These are phyloP conservation scores for Pseudogymnoascus sp. DNA, from an alignment of 2,329 filamentous ascomycete species.

Conservation along the genomic window DNA sequence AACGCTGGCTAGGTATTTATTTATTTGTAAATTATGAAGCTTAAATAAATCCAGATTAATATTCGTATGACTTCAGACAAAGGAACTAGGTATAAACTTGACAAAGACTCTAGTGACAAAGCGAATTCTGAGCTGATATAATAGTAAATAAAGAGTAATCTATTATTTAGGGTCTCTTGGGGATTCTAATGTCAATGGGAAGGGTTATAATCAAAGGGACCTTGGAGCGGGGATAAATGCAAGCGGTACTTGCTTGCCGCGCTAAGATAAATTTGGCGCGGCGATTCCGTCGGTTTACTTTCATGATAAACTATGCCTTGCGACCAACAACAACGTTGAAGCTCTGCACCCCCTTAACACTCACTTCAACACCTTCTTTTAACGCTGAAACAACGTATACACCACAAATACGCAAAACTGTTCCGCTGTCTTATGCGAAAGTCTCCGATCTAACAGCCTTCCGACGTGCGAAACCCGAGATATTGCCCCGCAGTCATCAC, in stretches of 20 bases:
- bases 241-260: conserved; percentile 7
- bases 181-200: background rate
- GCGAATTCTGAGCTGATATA: background rate
- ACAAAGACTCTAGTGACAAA: background rate
- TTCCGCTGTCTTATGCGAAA: conserved; percentile 2
- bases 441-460: conserved; percentile 6
- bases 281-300: conserved; percentile 7
- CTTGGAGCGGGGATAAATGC: conserved; percentile 1
- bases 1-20: background rate
- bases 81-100: background rate
- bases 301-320: conserved; percentile 8
- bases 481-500: conserved; percentile 11
- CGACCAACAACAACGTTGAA: conserved; percentile 8
- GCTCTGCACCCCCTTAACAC: background rate
- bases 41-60: background rate
- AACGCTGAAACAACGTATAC: background rate
- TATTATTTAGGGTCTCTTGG: background rate
- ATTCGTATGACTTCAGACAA: background rate
- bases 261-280: conserved; percentile 8
- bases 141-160: background rate
- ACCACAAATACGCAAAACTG: background rate
- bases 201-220: background rate
- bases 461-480: background rate
- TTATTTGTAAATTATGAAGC: background rate
- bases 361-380: background rate